phyloP scores from a whole-genome alignment of 164 flowering plant genomes.

The Vitis rupestris region DNA sequence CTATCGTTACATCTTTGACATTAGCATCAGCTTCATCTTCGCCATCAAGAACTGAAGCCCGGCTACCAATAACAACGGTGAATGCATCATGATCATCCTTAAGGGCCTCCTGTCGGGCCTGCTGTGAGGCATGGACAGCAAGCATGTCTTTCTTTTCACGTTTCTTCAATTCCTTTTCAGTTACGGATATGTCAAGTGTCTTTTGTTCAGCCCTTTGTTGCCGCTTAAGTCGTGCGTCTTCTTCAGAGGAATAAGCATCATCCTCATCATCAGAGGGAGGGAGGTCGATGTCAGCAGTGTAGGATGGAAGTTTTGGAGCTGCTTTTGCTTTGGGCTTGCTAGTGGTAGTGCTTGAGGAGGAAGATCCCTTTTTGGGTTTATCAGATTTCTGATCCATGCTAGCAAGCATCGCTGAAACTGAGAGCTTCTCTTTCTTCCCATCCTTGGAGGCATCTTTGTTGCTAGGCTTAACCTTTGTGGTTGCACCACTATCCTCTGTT shows the following conservation, averaged over 20 bases:
- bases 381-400: constrained; percentile 78
- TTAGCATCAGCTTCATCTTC: constrained; percentile 71
- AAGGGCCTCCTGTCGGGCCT: constrained; percentile 61
- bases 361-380: constrained; percentile 49
- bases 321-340: constrained; percentile 39
- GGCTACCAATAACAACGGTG: constrained; percentile 70
- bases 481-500: constrained; percentile 42
- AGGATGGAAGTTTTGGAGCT: constrained; percentile 42
- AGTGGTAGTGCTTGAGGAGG: constrained; percentile 20
- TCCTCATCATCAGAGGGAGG: constrained; percentile 83
- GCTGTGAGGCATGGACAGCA: constrained; percentile 51
- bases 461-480: constrained; percentile 27
- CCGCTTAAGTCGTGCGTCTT: neutral
- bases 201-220: no score
- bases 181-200: no score
- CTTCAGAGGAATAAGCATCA: constrained; percentile 34
- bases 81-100: constrained; percentile 82
- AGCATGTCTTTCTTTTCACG: constrained; percentile 20
- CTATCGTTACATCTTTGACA: constrained; percentile 67
- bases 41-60: constrained; percentile 61
- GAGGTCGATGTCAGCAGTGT: constrained; percentile 70
- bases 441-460: constrained; percentile 32
- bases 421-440: constrained; percentile 53
- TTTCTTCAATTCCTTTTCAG: no score
- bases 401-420: constrained; percentile 77